Evolutionary conservation across 1,284 basidiomycete genomes (phyloP), one percentile per base, ranked within the genome.

Genomic region (Uromyces viciae-fabae): DNA sequence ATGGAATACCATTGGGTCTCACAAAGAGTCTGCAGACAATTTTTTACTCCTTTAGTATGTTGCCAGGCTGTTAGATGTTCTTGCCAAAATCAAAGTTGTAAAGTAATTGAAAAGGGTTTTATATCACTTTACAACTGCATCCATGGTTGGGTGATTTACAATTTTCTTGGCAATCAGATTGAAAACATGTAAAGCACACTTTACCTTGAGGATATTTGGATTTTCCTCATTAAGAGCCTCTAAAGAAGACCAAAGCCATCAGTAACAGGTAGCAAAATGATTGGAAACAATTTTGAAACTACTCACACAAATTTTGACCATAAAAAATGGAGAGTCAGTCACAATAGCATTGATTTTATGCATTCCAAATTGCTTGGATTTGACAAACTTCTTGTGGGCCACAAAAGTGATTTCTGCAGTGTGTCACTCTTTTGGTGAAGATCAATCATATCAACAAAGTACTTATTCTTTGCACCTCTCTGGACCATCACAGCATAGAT

Each of bases 371-470:
- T 52, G 2, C n/a, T 62, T 64, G 9, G 9, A 7, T 54, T 4
- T 33, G 17, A 78, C 22, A 25, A n/a, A 33, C 17, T 43, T 43
- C 40, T 78, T 43, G 19, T 58, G 31, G 3, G 64, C 76, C n/a
- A 19, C 9, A 36, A 28, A 36, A n/a, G 58, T 54, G 19, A 71
- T 78, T 0, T 71, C 76, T 2, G 66, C 42, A 3, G 46, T 58
- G 66, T 71, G 76, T 31, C 52, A 28, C 31, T n/a, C n/a, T 33
- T 40, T 3, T 17, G 1, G 36, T 54, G 22, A 4, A 78, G 31
- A 31, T 78, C 76, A 15, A 78, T 49, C 0, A 68, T 15, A 22
- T 78, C 52, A 56, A 78, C 33, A 31, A 78, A 71, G 64, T 56
- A n/a, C 22, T 78, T 69, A 1, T 1, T 2, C 0, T 43, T 15